These are phyloP conservation scores for Schizosaccharomyces versatilis DNA, from an alignment of 1,139 yeast species.

Conservation along the genomic window DNA sequence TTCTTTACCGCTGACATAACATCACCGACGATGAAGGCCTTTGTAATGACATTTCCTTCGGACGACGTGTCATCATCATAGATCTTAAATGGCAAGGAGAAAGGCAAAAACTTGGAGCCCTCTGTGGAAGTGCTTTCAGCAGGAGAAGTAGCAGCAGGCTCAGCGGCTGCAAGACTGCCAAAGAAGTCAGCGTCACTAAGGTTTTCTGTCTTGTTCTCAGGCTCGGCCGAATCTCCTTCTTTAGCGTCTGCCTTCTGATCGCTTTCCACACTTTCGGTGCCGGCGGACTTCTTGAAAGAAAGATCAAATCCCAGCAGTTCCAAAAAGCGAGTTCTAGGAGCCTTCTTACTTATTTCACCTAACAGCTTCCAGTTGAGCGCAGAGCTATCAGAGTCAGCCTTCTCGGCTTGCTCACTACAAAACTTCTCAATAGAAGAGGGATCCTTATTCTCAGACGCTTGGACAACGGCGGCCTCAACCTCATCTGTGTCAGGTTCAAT, in stretches of 20 bases:
- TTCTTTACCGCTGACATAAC: constrained; percentile 43
- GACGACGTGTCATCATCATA: constrained; percentile 22
- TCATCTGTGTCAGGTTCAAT: neutral
- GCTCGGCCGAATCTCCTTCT: neutral
- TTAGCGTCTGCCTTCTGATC: neutral
- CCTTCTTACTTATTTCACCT: neutral
- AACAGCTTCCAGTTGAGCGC: neutral
- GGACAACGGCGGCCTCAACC: neutral
- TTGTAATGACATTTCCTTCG: constrained; percentile 29
- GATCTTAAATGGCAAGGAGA: constrained; percentile 24
- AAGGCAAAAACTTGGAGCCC: neutral
- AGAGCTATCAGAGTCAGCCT: constrained; percentile 13
- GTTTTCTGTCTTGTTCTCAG: neutral
- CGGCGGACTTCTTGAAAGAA: too few species aligned
- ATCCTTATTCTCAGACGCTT: neutral
- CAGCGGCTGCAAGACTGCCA: neutral
- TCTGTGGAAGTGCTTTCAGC: neutral
- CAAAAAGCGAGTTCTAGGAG: neutral
- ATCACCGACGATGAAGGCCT: constrained; percentile 41
- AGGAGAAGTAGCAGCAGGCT: neutral
- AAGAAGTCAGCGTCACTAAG: neutral
- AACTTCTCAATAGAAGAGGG: neutral
- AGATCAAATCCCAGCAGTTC: neutral
- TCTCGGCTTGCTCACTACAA: constrained; percentile 12
- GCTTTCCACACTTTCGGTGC: neutral